phyloP scores from a whole-genome alignment of 2,329 filamentous ascomycete species.

The Didymella exigua region DNA sequence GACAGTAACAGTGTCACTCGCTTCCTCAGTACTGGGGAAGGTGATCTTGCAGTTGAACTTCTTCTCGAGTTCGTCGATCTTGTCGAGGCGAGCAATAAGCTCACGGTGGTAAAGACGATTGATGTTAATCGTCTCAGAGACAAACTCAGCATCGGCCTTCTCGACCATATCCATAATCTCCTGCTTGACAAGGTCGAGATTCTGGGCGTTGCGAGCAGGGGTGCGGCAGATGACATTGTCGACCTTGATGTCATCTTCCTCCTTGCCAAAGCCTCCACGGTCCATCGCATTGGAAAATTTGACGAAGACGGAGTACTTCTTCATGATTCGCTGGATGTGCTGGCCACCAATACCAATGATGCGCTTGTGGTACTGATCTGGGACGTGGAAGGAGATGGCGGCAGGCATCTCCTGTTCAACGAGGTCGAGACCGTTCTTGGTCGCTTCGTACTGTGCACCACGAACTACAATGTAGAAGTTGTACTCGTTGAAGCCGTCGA shows the following conservation, averaged over 20 bases:
- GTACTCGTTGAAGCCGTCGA: constrained; percentile 99
- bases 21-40: constrained; percentile 96
- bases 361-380: constrained; percentile 98
- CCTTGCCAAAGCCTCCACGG: constrained; percentile 87
- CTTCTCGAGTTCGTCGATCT: constrained; percentile 95
- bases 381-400: constrained; percentile 98
- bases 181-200: constrained; percentile 94
- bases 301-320: constrained; percentile 99
- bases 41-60: constrained; percentile 99
- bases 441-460: constrained; percentile 87
- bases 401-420: constrained; percentile 99
- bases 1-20: constrained; percentile 93
- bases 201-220: constrained; percentile 94
- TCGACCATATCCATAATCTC: constrained; percentile 99
- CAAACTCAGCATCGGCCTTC: constrained; percentile 95
- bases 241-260: constrained; percentile 97
- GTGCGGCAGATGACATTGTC: constrained; percentile 99
- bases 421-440: constrained; percentile 87
- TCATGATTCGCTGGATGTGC: constrained; percentile 99
- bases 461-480: constrained; percentile 99
- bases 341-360: constrained; percentile 98
- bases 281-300: constrained; percentile 99
- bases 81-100: constrained; percentile 82
- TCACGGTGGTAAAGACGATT: constrained; percentile 95
- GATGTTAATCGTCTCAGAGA: constrained; percentile 89